Evolutionary conservation across 2,329 filamentous ascomycete species (phyloP), one percentile per base, ranked within the genome.

Genomic region (Colletotrichum euphorbiae): DNA sequence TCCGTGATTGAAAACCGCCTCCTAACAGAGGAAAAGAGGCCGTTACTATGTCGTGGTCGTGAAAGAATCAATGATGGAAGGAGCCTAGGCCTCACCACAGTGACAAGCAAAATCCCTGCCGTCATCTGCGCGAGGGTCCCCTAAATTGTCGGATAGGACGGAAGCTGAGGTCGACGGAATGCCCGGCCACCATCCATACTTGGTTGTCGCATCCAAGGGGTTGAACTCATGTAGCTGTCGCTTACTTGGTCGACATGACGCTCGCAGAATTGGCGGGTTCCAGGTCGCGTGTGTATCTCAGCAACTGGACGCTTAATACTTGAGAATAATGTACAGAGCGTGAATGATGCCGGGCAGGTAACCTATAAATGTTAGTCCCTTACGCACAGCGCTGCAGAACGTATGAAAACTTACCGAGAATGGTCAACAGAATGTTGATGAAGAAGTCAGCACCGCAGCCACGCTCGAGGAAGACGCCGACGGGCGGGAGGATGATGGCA

Each of bases 391-490:
- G 57, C 51, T 62, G 38, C 62, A 46, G 24, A 46, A 45, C 42
- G 38, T 46, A 64, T 28, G 7, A 55, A 9, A 48, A 60, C 82
- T 72, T 83, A 86, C 84, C 85, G 74, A 93, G 84, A 74, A 93
- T 89, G 74, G 93, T 97, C 82, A 97, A 84, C 77, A 94, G 87
- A 81, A 97, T 93, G 90, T 97, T 97, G 89, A 97, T 97, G 81
- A 95, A 85, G 77, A 97, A 85, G 79, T 97, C 93, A 73, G 90
- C 89, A 78, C 91, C 91, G 83, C 94, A 97, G 76, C 94, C 94
- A 74, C 91, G 90, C 90, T 97, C 94, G 74, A 97, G 92, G 88
- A 97, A 96, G 79, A 97, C 94, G 84, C 94, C 94, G 63, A 97
- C 83, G 78, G 94, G 94, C 65, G 94, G 94, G 72, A 97, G 89